A percentile compares a stretch with the other conserved stretches of the same genome.
phyloP scores from a whole-genome alignment of 1,284 basidiomycete genomes.

The Boletus mariae region DNA sequence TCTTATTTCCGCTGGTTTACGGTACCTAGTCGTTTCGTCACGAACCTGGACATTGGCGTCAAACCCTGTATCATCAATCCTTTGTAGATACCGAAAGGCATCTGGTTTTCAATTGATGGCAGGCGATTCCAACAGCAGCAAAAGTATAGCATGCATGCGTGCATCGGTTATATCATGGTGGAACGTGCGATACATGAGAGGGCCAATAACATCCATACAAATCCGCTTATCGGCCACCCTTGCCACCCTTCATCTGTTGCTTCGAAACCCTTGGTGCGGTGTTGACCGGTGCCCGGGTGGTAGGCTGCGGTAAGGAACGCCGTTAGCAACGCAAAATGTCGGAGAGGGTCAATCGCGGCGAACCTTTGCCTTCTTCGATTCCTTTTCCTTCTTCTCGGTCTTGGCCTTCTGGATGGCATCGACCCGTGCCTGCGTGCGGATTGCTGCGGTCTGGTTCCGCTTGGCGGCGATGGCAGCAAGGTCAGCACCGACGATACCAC shows the following conservation, averaged over 20 bases:
- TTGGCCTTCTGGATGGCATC: constrained; percentile 91
- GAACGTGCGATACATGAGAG: constrained; percentile 26
- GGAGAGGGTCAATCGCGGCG: constrained; percentile 22
- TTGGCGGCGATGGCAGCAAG: constrained; percentile 87
- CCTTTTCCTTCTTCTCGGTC: constrained; percentile 94
- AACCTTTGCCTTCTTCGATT: constrained; percentile 88
- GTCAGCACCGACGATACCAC: constrained; percentile 97
- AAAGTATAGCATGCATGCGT: constrained; percentile 12
- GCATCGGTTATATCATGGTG: constrained; percentile 16
- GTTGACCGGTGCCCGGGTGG: constrained; percentile 44
- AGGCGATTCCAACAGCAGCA: constrained; percentile 1
- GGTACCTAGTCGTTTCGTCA: constrained; percentile 5
- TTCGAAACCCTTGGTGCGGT: constrained; percentile 86
- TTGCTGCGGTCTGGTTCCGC: constrained; percentile 87
- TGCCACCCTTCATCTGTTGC: constrained; percentile 93
- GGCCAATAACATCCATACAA: constrained; percentile 1
- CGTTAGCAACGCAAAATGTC: not conserved
- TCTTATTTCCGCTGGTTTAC: constrained; percentile 5
- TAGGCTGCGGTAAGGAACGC: constrained; percentile 38
- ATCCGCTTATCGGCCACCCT: constrained; percentile 56
- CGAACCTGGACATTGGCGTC: constrained; percentile 10
- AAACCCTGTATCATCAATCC: constrained; percentile 20
- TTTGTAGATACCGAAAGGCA: constrained; percentile 2
- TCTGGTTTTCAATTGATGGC: not conserved
- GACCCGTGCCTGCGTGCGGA: constrained; percentile 78